phyloP scores from a whole-genome alignment of 2,329 filamentous ascomycete genomes.

The Niveomyces coronatus region DNA sequence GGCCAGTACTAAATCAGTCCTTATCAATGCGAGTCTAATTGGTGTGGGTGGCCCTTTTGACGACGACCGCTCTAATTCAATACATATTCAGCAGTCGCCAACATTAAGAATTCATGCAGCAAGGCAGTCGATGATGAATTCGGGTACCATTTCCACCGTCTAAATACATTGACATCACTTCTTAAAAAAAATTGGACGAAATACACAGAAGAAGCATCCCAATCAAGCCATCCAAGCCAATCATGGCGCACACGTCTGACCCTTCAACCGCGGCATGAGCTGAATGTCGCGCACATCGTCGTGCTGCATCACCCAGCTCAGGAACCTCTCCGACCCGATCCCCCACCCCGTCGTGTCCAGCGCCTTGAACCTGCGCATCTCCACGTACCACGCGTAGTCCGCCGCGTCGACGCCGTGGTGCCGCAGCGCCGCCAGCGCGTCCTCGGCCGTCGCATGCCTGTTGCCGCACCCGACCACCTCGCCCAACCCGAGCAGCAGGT shows the following conservation, averaged over 20 bases:
- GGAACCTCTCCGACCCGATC: slow-evolving; percentile 1
- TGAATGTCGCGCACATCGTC: slow-evolving; percentile 1
- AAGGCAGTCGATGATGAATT: too few relatives aligned
- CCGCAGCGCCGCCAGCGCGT: not conserved
- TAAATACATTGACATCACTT: too few relatives aligned
- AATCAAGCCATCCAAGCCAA: too few relatives aligned
- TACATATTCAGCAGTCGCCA: too few relatives aligned
- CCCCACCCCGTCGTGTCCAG: not conserved
- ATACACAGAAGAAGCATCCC: too few relatives aligned
- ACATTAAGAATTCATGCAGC: too few relatives aligned
- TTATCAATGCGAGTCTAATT: too few relatives aligned
- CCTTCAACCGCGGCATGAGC: not conserved
- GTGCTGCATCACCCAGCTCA: not conserved
- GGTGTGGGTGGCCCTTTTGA: too few relatives aligned
- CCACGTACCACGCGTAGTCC: not conserved
- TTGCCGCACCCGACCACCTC: slow-evolving; percentile 1
- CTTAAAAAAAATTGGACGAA: too few relatives aligned
- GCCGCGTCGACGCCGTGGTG: not conserved
- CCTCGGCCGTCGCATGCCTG: not conserved
- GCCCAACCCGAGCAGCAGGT: not conserved
- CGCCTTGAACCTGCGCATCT: slow-evolving; percentile 1
- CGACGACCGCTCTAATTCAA: too few relatives aligned
- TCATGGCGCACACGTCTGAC: not conserved
- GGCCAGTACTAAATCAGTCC: too few relatives aligned
- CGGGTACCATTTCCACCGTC: too few relatives aligned